Conservation (phyloP, 768 basidiomycete species). For the Lentinula lateritia region DNA sequence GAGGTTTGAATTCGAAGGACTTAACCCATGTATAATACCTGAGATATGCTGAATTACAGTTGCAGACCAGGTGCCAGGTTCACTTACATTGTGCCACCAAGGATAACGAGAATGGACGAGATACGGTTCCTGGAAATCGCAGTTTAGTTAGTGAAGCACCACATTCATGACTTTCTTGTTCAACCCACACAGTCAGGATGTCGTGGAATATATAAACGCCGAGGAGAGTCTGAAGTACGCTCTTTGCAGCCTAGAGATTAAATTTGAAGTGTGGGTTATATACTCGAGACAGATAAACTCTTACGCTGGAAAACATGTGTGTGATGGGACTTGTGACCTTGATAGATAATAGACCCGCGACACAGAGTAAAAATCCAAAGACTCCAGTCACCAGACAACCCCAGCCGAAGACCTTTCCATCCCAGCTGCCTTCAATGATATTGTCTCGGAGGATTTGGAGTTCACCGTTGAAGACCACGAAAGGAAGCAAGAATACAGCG, state of each 20-base stretch:
- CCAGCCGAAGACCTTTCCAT: conserved; percentile 51
- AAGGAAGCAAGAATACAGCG: conserved; percentile 57
- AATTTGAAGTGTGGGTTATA: conserved; percentile 7
- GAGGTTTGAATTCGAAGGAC: conserved; percentile 16
- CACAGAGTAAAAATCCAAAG: conserved; percentile 78
- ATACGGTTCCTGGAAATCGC: conserved; percentile 47
- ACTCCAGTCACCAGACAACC: conserved; percentile 65
- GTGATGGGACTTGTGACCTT: conserved; percentile 80
- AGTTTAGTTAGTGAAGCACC: neutral
- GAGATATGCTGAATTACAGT: neutral
- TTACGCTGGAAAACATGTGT: conserved; percentile 78
- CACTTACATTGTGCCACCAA: conserved; percentile 59
- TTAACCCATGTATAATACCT: conserved; percentile 54
- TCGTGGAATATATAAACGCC: conserved; percentile 78
- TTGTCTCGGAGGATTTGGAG: conserved; percentile 32
- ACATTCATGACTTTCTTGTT: neutral
- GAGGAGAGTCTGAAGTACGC: conserved; percentile 78
- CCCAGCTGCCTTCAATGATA: conserved; percentile 36
- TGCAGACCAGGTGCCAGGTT: neutral
- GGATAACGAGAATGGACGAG: conserved; percentile 60
- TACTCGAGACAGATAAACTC: conserved; percentile 20
- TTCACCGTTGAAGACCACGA: conserved; percentile 57
- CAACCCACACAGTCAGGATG: conserved; percentile 60
- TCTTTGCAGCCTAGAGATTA: conserved; percentile 58
- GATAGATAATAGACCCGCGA: conserved; percentile 77